phyloP scores from a whole-genome alignment of 805 yeast genomes.

The Lipomyces spencermartinsiae region DNA sequence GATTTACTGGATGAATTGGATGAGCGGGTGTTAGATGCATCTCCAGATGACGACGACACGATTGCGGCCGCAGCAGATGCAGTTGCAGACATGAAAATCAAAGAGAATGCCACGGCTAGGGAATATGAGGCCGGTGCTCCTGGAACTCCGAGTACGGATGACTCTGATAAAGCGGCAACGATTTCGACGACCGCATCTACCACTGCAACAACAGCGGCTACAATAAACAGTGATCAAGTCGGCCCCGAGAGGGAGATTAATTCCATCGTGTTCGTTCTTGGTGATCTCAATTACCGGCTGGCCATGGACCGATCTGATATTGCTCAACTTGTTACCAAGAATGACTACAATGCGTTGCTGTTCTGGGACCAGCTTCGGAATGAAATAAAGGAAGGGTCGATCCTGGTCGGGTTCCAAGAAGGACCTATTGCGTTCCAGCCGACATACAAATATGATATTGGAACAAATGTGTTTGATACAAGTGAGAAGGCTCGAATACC shows the following conservation, averaged over 20 bases:
- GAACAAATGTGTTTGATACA: conserved; percentile 36
- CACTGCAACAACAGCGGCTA: conserved; percentile 27
- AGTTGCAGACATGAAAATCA: neutral
- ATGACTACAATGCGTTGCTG: conserved; percentile 49
- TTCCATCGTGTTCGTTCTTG: conserved; percentile 51
- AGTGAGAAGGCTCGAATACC: conserved; percentile 53
- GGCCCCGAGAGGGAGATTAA: conserved; percentile 35
- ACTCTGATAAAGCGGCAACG: conserved; percentile 26
- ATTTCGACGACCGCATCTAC: conserved; percentile 17
- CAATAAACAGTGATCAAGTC: conserved; percentile 30
- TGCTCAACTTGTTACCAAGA: conserved; percentile 43
- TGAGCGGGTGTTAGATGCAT: conserved; percentile 41
- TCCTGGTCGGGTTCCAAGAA: conserved; percentile 57
- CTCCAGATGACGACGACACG: conserved; percentile 31
- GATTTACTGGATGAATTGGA: conserved; percentile 42
- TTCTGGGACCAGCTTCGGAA: conserved; percentile 53
- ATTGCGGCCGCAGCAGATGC: conserved; percentile 11
- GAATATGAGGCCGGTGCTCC: conserved; percentile 10
- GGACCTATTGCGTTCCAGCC: conserved; percentile 58
- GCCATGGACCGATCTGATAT: conserved; percentile 45
- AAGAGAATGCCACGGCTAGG: conserved; percentile 28
- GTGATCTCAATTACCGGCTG: conserved; percentile 63
- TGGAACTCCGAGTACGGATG: conserved; percentile 13
- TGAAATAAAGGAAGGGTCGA: conserved; percentile 46
- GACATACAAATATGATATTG: conserved; percentile 56